Percentiles rank a stretch among this genome's conserved stretches.
Conservation (phyloP, 441 rosid species). For the Corymbia calophylla region DNA sequence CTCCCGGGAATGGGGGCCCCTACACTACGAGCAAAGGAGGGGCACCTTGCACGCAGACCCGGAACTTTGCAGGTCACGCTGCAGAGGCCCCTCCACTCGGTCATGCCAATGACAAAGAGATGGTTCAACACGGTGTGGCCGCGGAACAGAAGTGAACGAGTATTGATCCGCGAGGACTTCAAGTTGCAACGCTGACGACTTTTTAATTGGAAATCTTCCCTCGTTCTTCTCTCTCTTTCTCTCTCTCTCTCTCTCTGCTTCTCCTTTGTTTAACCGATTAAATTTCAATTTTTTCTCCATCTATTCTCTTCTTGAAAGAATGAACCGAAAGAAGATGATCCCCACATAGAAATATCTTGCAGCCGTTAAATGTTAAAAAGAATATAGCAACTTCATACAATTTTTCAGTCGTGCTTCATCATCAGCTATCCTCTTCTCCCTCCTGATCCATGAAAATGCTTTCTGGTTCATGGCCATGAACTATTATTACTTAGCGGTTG, state of each 20-base stretch:
- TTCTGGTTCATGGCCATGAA: neutral
- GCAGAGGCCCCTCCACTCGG: neutral
- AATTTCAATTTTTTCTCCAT: neutral
- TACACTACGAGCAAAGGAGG: neutral
- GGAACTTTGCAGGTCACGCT: neutral
- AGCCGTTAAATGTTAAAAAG: neutral
- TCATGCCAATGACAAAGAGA: neutral
- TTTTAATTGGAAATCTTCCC: neutral
- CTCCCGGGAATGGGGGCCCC: rapidly evolving
- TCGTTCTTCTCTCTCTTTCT: neutral
- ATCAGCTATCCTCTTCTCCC: neutral
- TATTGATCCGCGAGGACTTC: neutral
- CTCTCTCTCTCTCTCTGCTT: neutral
- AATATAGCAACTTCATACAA: neutral
- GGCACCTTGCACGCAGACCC: neutral
- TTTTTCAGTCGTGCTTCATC: neutral
- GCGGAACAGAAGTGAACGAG: neutral
- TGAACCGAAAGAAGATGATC: neutral
- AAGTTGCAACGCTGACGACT: neutral
- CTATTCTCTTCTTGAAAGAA: neutral
- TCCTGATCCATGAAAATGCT: neutral
- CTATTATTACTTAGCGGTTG: neutral
- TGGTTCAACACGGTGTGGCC: neutral
- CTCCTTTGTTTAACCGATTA: neutral
- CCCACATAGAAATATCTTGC: neutral